A percentile compares a stretch with the other conserved stretches of the same genome.
These are phyloP conservation scores for Lecanicillium sp. DNA, from an alignment of 2,329 filamentous ascomycete genomes.

Conservation along the genomic window DNA sequence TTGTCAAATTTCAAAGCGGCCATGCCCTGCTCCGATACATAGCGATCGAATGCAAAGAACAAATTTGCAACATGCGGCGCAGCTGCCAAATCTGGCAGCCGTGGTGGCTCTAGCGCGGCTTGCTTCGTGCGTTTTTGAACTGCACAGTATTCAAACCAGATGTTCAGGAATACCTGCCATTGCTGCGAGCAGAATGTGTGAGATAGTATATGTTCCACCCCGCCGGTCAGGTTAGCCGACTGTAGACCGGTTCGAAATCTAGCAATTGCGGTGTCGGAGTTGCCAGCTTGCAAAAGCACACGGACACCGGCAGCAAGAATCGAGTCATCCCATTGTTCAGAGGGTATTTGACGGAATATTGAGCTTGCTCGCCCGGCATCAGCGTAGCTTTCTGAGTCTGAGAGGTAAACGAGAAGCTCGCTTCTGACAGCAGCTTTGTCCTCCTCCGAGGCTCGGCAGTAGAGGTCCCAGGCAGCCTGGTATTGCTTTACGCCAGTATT, in stretches of 20 bases:
- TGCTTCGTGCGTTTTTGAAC: conserved; percentile 6
- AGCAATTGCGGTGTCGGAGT: conserved; percentile 28
- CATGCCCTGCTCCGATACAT: conserved; percentile 19
- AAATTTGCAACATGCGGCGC: conserved; percentile 21
- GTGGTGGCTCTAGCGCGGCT: conserved; percentile 10
- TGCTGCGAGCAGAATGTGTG: conserved; percentile 27
- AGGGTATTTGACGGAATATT: conserved; percentile 31
- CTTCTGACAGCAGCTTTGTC: conserved; percentile 20
- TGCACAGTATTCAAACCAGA: conserved; percentile 28
- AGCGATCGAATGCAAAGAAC: conserved; percentile 26
- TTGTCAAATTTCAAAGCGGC: conserved; percentile 16
- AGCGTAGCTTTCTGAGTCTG: conserved; percentile 31
- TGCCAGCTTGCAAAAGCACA: conserved; percentile 32
- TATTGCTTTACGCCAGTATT: conserved; percentile 19
- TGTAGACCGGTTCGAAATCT: conserved; percentile 32
- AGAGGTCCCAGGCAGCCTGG: conserved; percentile 37
- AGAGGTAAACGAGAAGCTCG: conserved; percentile 32
- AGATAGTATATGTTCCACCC: conserved; percentile 36
- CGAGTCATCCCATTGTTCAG: conserved; percentile 30
- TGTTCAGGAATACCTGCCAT: conserved; percentile 28
- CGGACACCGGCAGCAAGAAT: conserved; percentile 32
- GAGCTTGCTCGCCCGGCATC: conserved; percentile 38
- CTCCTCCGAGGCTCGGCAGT: conserved; percentile 25
- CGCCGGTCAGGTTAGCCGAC: conserved; percentile 23
- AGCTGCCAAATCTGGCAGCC: conserved; percentile 13